Conservation (phyloP, 164 flowering plant genomes). For the Nymphaea colorata region DNA sequence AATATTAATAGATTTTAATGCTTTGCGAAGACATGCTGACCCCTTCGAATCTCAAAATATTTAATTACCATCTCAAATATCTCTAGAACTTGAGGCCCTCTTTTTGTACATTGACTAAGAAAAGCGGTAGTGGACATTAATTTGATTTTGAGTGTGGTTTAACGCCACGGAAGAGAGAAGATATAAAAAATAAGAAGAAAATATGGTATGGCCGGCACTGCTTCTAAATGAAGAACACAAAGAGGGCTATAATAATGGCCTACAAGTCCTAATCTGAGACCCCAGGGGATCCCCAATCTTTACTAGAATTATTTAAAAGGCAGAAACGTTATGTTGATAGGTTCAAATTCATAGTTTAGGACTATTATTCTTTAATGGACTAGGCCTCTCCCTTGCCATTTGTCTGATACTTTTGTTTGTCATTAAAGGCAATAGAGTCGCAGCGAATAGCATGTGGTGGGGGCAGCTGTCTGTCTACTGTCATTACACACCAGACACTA, state of each 20-base stretch:
- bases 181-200: too few relatives aligned
- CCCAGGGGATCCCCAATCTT: not conserved
- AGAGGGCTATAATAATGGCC: not conserved
- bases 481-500: not conserved
- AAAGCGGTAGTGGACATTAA: too few relatives aligned
- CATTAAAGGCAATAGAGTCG: not conserved
- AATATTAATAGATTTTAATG: too few relatives aligned
- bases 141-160: too few relatives aligned
- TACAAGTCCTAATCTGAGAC: not conserved
- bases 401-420: not conserved
- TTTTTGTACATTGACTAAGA: too few relatives aligned
- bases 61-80: too few relatives aligned
- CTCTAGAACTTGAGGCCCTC: too few relatives aligned
- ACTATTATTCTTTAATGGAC: not conserved
- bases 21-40: too few relatives aligned
- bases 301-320: not conserved
- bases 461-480: not conserved
- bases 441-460: not conserved
- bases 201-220: not conserved
- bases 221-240: not conserved
- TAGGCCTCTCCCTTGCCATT: not conserved
- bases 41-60: too few relatives aligned
- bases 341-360: not conserved
- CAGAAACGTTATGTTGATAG: not conserved
- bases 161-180: too few relatives aligned